Evolutionary conservation across 2,329 filamentous ascomycete genomes (phyloP).

Genomic region (Dothideomycetidae sp.): DNA sequence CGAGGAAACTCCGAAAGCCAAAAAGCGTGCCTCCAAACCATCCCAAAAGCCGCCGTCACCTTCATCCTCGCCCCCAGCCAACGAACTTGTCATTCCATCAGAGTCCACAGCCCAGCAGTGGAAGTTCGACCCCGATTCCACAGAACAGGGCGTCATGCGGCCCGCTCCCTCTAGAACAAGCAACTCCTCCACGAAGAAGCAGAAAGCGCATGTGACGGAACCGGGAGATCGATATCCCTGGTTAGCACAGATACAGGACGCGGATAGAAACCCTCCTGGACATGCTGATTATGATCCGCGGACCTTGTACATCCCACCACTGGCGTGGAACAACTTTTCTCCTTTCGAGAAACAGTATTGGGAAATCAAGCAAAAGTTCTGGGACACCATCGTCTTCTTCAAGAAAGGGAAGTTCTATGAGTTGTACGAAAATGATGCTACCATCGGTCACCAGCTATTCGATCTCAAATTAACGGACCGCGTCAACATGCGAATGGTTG

Average conservation of each 20-base stretch:
- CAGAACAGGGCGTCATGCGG: slow-evolving; percentile 27
- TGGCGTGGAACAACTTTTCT: slow-evolving; percentile 69
- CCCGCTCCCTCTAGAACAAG: slow-evolving; percentile 20
- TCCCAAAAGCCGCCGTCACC: slow-evolving; percentile 38
- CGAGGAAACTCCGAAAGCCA: slow-evolving; percentile 51
- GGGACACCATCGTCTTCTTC: slow-evolving; percentile 97
- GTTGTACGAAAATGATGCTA: slow-evolving; percentile 94
- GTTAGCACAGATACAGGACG: slow-evolving; percentile 75
- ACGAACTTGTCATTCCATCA: slow-evolving; percentile 37
- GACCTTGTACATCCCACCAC: slow-evolving; percentile 76
- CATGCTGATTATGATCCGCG: slow-evolving; percentile 85
- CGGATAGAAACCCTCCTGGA: slow-evolving; percentile 61
- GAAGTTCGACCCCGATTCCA: slow-evolving; percentile 56
- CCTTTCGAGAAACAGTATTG: slow-evolving; percentile 97
- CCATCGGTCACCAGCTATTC: slow-evolving; percentile 88
- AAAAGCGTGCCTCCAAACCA: slow-evolving; percentile 32
- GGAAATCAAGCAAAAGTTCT: slow-evolving; percentile 97
- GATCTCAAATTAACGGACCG: slow-evolving; percentile 95
- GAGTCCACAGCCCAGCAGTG: slow-evolving; percentile 70
- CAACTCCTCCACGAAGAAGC: slow-evolving; percentile 23
- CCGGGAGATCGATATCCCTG: slow-evolving; percentile 79
- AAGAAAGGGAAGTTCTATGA: slow-evolving; percentile 99
- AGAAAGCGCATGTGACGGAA: slow-evolving; percentile 65
- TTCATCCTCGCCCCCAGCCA: slow-evolving; percentile 28
- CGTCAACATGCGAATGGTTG: slow-evolving; percentile 99